These are phyloP conservation scores for Microcera coccophila DNA, from an alignment of 2,329 filamentous ascomycete genomes.

Conservation along the genomic window DNA sequence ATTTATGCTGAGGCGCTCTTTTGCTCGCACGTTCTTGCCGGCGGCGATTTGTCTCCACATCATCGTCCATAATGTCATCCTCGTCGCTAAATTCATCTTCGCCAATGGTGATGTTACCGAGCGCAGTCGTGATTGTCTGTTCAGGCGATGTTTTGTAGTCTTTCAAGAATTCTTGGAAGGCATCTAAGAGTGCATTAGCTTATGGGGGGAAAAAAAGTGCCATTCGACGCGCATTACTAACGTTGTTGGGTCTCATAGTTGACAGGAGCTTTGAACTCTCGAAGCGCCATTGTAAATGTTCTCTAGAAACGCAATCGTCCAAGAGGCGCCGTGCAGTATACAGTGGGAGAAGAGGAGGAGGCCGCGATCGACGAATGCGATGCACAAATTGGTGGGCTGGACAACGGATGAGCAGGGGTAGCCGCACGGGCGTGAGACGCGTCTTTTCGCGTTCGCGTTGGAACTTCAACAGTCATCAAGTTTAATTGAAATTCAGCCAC, in stretches of 20 bases:
- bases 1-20: slow-evolving; percentile 70
- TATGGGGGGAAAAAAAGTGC: background rate
- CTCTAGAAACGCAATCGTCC: slow-evolving; percentile 15
- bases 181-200: slow-evolving; percentile 48
- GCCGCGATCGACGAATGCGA: slow-evolving; percentile 17
- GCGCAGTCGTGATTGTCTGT: slow-evolving; percentile 71
- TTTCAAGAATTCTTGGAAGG: slow-evolving; percentile 82
- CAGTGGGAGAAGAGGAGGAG: slow-evolving; percentile 9
- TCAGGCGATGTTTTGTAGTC: slow-evolving; percentile 79
- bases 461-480: slow-evolving; percentile 22
- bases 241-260: slow-evolving; percentile 85
- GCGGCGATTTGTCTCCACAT: slow-evolving; percentile 55
- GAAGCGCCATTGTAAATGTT: slow-evolving; percentile 69
- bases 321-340: slow-evolving; percentile 13
- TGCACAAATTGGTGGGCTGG: slow-evolving; percentile 34
- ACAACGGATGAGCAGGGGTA: background rate
- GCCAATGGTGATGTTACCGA: slow-evolving; percentile 80
- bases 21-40: slow-evolving; percentile 47
- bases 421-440: slow-evolving; percentile 21
- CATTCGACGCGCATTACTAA: slow-evolving; percentile 38
- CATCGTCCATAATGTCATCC: slow-evolving; percentile 88
- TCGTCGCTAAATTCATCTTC: slow-evolving; percentile 85
- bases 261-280: slow-evolving; percentile 72
- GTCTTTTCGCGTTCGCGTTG: slow-evolving; percentile 34
- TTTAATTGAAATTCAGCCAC: slow-evolving; percentile 28